Conservation (phyloP, 108 stramenopile genomes). For the Bacterosira constricta region DNA sequence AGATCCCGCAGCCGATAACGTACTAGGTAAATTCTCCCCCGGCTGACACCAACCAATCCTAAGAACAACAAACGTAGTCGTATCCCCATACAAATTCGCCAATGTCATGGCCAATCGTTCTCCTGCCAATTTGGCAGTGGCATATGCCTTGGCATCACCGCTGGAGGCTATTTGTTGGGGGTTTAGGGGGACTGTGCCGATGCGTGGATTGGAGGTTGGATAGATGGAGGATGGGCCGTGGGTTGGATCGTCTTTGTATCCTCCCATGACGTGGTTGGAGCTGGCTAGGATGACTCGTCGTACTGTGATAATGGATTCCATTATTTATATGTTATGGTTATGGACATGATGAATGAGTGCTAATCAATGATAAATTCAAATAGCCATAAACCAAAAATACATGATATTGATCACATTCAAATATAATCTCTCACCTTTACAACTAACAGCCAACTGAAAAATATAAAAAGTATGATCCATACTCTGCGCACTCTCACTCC, state of each 20-base stretch:
- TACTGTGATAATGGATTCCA: constrained; percentile 18
- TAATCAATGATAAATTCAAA: no score
- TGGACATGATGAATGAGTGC: no score
- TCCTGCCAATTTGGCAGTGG: constrained; percentile 54
- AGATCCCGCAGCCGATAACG: constrained; percentile 37
- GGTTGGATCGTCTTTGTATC: constrained; percentile 45
- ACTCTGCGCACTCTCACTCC: constrained; percentile 43
- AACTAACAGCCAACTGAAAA: constrained; percentile 25
- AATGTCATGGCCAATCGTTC: constrained; percentile 48
- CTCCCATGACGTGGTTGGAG: constrained; percentile 60
- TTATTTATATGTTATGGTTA: no score
- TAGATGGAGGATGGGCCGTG: constrained; percentile 37
- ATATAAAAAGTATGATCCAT: constrained; percentile 53
- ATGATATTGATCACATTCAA: no score
- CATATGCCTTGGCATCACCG: constrained; percentile 52
- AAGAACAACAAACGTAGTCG: constrained; percentile 15
- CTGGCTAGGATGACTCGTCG: constrained; percentile 47
- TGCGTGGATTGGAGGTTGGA: constrained; percentile 26
- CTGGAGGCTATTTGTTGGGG: constrained; percentile 21
- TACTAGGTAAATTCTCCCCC: constrained; percentile 40
- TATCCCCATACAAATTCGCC: not conserved
- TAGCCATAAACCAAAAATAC: no score
- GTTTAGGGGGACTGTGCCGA: constrained; percentile 41
- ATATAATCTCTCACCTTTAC: constrained; percentile 18
- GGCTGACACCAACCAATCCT: constrained; percentile 50